Conservation (phyloP, 495 filamentous ascomycete genomes). For the Aeminium ludgeri region DNA sequence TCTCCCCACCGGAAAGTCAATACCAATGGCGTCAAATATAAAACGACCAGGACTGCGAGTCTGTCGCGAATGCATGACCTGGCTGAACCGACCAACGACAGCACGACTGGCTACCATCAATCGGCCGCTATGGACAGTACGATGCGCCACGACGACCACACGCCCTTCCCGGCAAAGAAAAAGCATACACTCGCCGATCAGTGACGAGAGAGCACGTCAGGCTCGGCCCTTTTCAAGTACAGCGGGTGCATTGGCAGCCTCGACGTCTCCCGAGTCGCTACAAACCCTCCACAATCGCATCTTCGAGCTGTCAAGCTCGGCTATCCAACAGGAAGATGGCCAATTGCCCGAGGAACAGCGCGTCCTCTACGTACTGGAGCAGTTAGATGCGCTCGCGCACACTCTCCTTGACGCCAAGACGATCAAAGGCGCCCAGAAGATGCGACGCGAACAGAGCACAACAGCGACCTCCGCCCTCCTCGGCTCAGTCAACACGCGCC, state of each 20-base stretch:
- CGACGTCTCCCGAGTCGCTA: conserved; percentile 7
- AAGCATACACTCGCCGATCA: no score
- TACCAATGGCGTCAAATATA: no score
- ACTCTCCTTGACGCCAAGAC: conserved; percentile 6
- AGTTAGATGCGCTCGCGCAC: conserved; percentile 6
- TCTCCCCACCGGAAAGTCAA: no score
- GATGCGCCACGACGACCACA: no score
- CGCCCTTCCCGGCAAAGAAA: no score
- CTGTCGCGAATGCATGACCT: conserved; percentile 6
- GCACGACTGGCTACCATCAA: no score
- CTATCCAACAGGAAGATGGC: conserved; percentile 1
- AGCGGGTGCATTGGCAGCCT: no score
- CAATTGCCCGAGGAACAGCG: conserved; percentile 10
- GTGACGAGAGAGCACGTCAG: no score
- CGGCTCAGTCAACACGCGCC: conserved; percentile 17
- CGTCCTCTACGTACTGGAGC: conserved; percentile 11
- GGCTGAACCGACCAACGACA: background rate
- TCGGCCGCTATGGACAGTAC: conserved; percentile 5
- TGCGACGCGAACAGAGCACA: background rate
- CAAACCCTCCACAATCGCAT: conserved; percentile 11
- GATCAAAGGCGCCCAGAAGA: background rate
- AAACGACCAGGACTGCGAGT: background rate
- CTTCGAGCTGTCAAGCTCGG: conserved; percentile 4
- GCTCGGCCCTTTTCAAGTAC: no score
- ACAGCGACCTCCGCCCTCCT: conserved; percentile 24